phyloP scores from a whole-genome alignment of 1,139 yeast species.

The Diutina rugosa region DNA sequence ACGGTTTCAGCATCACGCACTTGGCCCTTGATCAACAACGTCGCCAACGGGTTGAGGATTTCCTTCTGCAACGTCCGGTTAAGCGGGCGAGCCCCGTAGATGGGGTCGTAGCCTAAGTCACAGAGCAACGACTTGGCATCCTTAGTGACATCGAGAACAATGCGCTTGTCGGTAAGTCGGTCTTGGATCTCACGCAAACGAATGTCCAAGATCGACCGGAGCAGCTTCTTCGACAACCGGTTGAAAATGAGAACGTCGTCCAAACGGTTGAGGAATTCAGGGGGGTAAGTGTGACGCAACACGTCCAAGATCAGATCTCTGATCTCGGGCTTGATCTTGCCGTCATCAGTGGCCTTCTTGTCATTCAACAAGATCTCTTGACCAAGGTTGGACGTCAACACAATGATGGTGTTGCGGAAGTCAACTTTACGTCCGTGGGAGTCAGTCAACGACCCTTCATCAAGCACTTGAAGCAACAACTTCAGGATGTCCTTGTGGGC shows the following conservation, averaged over 20 bases:
- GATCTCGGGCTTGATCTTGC: conserved; percentile 34
- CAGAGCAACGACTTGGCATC: conserved; percentile 70
- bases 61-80: conserved; percentile 78
- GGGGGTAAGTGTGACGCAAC: conserved; percentile 69
- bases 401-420: conserved; percentile 86
- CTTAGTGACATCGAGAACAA: conserved; percentile 41
- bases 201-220: conserved; percentile 71
- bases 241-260: conserved; percentile 88
- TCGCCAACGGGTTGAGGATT: conserved; percentile 78
- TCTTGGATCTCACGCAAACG: conserved; percentile 70
- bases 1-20: conserved; percentile 61
- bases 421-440: conserved; percentile 91
- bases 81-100: conserved; percentile 92
- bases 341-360: conserved; percentile 24
- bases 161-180: conserved; percentile 69
- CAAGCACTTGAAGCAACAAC: conserved; percentile 78
- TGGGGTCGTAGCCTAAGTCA: conserved; percentile 76
- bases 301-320: conserved; percentile 49
- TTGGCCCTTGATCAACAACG: conserved; percentile 65
- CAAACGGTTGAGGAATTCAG: conserved; percentile 87
- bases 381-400: conserved; percentile 96
- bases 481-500: conserved; percentile 93
- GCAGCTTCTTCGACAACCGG: conserved; percentile 62
- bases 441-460: conserved; percentile 90
- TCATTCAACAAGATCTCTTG: conserved; percentile 75